Percentiles rank a stretch among this genome's conserved stretches.
Evolutionary conservation across 306 rosid genomes (phyloP).

Genomic region (Malus asiatica): DNA sequence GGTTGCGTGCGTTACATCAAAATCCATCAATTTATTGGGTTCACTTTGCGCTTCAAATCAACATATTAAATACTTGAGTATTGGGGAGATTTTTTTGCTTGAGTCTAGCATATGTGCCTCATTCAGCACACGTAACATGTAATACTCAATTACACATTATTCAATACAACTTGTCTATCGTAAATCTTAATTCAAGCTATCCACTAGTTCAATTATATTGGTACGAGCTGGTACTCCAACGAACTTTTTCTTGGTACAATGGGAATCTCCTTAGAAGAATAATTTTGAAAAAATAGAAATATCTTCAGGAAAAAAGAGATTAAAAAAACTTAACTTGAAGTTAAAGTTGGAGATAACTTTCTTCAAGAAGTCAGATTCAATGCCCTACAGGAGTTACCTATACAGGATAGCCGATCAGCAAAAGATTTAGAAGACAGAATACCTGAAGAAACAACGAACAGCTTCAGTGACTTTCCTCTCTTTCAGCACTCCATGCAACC

Average conservation of each 20-base stretch:
- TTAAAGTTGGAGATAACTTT: no score
- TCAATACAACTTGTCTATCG: background rate
- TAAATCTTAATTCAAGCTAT: background rate
- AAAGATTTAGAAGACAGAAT: background rate
- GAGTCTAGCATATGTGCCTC: no score
- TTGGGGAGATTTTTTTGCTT: no score
- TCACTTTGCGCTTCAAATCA: no score
- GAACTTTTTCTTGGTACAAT: background rate
- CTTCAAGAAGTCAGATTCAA: background rate
- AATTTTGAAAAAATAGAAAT: background rate
- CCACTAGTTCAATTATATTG: background rate
- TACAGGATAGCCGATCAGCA: background rate
- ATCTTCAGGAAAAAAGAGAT: no score
- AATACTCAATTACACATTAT: background rate
- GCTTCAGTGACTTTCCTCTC: constrained; percentile 79
- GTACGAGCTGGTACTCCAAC: background rate
- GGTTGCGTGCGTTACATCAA: no score
- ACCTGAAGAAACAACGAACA: constrained; percentile 15
- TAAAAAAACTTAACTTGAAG: no score
- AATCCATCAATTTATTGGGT: no score
- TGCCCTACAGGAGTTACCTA: background rate
- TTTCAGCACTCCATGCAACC: constrained; percentile 55
- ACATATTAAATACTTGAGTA: no score
- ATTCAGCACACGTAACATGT: no score
- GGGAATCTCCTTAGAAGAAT: background rate